Conservation (phyloP, 345 rosid species). For the Arabis alpina region DNA sequence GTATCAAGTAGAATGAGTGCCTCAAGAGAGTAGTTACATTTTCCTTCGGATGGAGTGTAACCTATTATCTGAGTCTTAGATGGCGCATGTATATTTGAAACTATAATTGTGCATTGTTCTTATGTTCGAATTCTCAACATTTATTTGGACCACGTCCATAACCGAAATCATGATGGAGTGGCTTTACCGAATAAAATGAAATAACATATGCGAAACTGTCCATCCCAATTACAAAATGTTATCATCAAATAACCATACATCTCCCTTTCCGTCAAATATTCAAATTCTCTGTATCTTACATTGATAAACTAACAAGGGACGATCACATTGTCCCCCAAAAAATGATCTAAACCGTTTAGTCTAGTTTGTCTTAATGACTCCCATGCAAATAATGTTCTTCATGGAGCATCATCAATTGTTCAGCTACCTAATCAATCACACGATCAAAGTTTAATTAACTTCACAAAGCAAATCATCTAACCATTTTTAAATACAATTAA, state of each 20-base stretch:
- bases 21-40: no score
- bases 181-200: not conserved
- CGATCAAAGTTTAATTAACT: not conserved
- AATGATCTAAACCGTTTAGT: not conserved
- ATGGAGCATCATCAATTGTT: conserved; percentile 42
- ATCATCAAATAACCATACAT: conserved; percentile 19
- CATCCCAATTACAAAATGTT: conserved; percentile 20
- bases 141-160: no score
- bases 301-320: conserved; percentile 6
- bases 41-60: no score
- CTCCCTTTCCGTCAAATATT: not conserved
- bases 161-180: no score
- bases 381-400: conserved; percentile 37
- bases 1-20: no score
- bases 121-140: no score
- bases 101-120: no score
- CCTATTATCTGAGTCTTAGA: no score
- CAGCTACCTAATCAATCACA: conserved; percentile 38
- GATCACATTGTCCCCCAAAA: conserved; percentile 4
- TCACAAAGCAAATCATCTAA: not conserved
- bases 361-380: conserved; percentile 23
- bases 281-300: not conserved
- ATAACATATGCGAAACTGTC: not conserved
- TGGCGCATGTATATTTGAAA: no score
- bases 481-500: not conserved